Conservation (phyloP, 108 stramenopile genomes). For the Conticribra weissflogii region DNA sequence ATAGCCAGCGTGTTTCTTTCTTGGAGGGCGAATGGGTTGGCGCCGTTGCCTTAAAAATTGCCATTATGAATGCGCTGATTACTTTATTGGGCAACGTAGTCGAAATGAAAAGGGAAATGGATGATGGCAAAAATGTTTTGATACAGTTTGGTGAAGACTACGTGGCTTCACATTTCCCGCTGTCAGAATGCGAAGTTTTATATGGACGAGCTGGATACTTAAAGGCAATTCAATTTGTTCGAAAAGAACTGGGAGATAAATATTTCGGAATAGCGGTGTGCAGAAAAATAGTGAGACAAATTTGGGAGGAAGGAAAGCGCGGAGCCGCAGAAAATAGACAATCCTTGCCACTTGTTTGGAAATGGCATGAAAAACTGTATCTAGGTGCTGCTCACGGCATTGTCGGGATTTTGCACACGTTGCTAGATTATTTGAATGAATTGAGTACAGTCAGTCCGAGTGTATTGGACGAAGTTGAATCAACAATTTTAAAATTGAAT, state of each 20-base stretch:
- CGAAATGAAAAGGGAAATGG: not conserved
- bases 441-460: constrained; percentile 13
- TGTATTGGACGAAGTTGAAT: constrained; percentile 24
- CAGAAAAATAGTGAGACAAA: constrained; percentile 6
- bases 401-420: constrained; percentile 56
- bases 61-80: constrained; percentile 9
- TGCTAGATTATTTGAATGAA: constrained; percentile 27
- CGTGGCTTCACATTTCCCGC: not conserved
- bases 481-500: constrained; percentile 40
- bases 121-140: not conserved
- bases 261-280: constrained; percentile 16
- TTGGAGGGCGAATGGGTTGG: constrained; percentile 37
- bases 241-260: not conserved
- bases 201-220: constrained; percentile 49
- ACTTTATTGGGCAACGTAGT: not conserved
- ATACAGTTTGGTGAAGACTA: constrained; percentile 2
- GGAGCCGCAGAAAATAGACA: constrained; percentile 13
- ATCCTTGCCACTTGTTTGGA: constrained; percentile 34
- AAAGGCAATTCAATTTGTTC: constrained; percentile 38
- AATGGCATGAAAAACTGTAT: constrained; percentile 59
- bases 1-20: constrained; percentile 21
- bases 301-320: constrained; percentile 30
- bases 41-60: constrained; percentile 18
- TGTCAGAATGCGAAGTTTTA: constrained; percentile 40
- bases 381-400: constrained; percentile 64